Evolutionary conservation across 2,329 filamentous ascomycete species (phyloP), one percentile per base, ranked within the genome.

Genomic region (Pseudogymnoascus sp.): DNA sequence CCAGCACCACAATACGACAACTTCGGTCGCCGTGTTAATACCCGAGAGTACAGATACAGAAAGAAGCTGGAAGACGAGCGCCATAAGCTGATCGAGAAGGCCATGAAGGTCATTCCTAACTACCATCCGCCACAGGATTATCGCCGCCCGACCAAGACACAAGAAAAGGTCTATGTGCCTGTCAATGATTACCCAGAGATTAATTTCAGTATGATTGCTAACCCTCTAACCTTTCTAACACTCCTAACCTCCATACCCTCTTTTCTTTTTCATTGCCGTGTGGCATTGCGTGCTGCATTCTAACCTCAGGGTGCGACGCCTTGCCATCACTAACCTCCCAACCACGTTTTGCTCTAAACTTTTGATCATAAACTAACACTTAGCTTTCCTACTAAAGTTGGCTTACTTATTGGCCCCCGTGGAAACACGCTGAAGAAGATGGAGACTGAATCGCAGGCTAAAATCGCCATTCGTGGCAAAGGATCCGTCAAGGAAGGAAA

Each of bases 151-250:
- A 97, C 93, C 76, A 99, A 99, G 89, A 99, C 94, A 74, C 94
- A 99, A 79, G 94, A 99, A 84, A 99, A 99, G 84, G 95, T 99
- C 89, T 99, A 99, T 76, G 94, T 99, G 77, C 94, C 94, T 76
- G 94, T 99, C 81, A 99, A 99, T 86, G 94, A 99, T 79, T 99
- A 99, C 77, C 94, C 94, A 83, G 94, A 99, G 79, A 97, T 99
- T 87, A 99, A 99, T 88, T 99, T 99, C 91, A 99, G 94, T 99
- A 97, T 93, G 93, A 93, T 94, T 92, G 88, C 92, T 96, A 96
- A 96, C 91, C 92, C 91, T 92, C 86, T 87, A 88, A 89, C 86
- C 81, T 77, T 82, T 84, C 86, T 89, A 87, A 89, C 77, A 73
- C 72, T 73, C 70, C 68, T 71, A 66, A 63, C 57, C 65, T 65